These are phyloP conservation scores for Penicillium maclennaniae DNA, from an alignment of 495 filamentous ascomycete species.

Conservation along the genomic window DNA sequence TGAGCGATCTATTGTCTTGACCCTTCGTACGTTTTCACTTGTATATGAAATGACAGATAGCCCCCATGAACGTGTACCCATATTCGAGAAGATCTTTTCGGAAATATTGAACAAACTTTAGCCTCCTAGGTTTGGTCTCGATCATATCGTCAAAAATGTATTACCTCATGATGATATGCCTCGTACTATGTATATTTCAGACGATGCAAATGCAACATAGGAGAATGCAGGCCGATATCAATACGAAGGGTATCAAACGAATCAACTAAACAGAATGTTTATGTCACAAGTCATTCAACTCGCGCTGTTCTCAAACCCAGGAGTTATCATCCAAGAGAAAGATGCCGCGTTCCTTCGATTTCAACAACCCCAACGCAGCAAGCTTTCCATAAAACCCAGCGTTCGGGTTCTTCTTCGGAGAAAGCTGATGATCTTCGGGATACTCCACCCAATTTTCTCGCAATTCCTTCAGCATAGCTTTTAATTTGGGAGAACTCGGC, in stretches of 20 bases:
- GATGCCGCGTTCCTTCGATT: slow-evolving; percentile 3
- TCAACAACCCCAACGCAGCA: slow-evolving; percentile 14
- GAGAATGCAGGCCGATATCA: not conserved
- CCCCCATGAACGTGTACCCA: not conserved
- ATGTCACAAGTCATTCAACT: not conserved
- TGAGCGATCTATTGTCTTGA: not conserved
- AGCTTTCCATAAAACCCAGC: slow-evolving; percentile 23
- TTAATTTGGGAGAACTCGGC: not conserved
- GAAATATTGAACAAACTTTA: not conserved
- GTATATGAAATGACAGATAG: not conserved
- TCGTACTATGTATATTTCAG: not conserved
- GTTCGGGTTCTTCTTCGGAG: slow-evolving; percentile 7
- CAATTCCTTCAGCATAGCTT: not conserved
- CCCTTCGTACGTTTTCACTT: not conserved
- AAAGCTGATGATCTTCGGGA: slow-evolving; percentile 12
- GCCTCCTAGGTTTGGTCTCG: not conserved
- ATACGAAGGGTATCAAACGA: not conserved
- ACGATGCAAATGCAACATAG: not conserved
- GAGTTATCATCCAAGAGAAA: slow-evolving; percentile 16
- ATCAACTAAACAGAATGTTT: not conserved
- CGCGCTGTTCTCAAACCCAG: slow-evolving; percentile 9
- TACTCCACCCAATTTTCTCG: slow-evolving; percentile 13
- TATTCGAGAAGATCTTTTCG: not conserved
- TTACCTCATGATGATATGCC: no score
- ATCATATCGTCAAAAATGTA: not conserved